Evolutionary conservation across 1,284 basidiomycete species (phyloP).

Genomic region (Boletus semigastroideus): DNA sequence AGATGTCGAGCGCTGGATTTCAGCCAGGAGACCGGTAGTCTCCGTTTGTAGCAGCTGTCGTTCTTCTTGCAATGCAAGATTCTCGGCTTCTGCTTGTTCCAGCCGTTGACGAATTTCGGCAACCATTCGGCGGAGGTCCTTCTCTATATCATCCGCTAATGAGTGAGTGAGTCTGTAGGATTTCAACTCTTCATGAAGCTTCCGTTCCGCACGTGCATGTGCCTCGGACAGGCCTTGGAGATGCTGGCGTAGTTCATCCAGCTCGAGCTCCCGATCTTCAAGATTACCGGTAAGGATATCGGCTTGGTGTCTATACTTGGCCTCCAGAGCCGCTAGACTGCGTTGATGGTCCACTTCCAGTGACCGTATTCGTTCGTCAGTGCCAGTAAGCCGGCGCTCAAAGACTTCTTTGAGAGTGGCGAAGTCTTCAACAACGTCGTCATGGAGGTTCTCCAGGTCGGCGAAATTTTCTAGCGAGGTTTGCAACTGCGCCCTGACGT

Average conservation of each 20-base stretch:
- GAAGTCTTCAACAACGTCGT: slow-evolving; percentile 23
- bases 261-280: slow-evolving; percentile 28
- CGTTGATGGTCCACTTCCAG: slow-evolving; percentile 22
- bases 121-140: slow-evolving; percentile 24
- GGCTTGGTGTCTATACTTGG: slow-evolving; percentile 15
- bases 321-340: slow-evolving; percentile 20
- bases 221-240: slow-evolving; percentile 40
- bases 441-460: slow-evolving; percentile 25
- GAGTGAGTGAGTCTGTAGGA: slow-evolving; percentile 15
- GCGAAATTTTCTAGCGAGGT: slow-evolving; percentile 25
- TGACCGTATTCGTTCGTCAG: slow-evolving; percentile 22
- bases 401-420: slow-evolving; percentile 18
- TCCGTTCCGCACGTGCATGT: slow-evolving; percentile 22
- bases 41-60: slow-evolving; percentile 50
- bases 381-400: slow-evolving; percentile 21
- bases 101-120: slow-evolving; percentile 19
- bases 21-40: slow-evolving; percentile 58
- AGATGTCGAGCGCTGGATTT: slow-evolving; percentile 60
- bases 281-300: slow-evolving; percentile 22
- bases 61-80: slow-evolving; percentile 46
- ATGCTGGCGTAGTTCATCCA: slow-evolving; percentile 24
- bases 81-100: slow-evolving; percentile 21
- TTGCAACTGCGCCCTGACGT: slow-evolving; percentile 15
- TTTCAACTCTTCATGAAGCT: slow-evolving; percentile 23
- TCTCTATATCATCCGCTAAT: slow-evolving; percentile 18